Evolutionary conservation across 805 yeast genomes (phyloP).

Genomic region (Spathaspora girioi): DNA sequence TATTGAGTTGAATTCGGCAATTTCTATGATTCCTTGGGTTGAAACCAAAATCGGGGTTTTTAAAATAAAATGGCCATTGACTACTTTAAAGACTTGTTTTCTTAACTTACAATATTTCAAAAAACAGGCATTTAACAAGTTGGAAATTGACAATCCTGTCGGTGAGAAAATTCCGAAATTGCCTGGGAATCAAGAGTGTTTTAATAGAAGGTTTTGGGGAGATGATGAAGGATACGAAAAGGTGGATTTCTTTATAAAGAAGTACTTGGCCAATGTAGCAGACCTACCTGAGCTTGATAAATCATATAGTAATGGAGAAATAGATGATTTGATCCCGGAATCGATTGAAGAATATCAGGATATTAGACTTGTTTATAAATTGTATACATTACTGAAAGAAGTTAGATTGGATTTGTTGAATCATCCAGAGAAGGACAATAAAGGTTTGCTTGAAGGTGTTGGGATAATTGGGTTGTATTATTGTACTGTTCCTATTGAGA

Average conservation of each 20-base stretch:
- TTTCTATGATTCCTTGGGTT: not conserved
- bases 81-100: not conserved
- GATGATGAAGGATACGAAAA: not conserved
- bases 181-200: not conserved
- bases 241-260: not conserved
- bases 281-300: not conserved
- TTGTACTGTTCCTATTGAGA: not conserved
- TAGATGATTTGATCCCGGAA: not conserved
- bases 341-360: not conserved
- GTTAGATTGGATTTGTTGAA: not conserved
- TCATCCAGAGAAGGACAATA: not conserved
- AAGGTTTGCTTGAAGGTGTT: not conserved
- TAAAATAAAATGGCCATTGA: not conserved
- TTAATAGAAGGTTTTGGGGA: not conserved
- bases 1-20: not conserved
- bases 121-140: not conserved
- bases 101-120: not conserved
- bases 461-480: not conserved
- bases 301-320: not conserved
- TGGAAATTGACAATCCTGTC: not conserved
- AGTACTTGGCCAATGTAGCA: not conserved
- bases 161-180: not conserved
- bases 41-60: not conserved
- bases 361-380: not conserved
- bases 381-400: not conserved